Base-by-base conservation (phyloP, 108 stramenopile species). In the Aureococcus anophagefferens region DNA sequence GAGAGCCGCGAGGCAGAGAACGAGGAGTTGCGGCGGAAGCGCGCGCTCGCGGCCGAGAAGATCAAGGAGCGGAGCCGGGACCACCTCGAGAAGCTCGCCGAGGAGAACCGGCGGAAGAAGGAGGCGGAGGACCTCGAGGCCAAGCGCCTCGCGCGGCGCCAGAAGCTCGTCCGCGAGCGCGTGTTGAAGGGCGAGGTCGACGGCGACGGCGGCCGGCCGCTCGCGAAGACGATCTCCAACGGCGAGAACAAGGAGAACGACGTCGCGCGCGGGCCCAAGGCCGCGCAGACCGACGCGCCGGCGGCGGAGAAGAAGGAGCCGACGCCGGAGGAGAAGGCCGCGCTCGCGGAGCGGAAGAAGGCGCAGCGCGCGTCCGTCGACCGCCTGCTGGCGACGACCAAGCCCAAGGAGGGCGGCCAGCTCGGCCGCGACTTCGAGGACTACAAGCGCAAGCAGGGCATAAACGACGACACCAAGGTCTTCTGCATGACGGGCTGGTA, bases 401-500 rank as follows among this genome's bases (percentile, higher is more conserved):
- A 21, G 32, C 44, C 18, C 7, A 30, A 46, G 68, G n/a, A 34
- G 21, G 28, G 13, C 25, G 70, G 25, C 0, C 28, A 62, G 34
- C 7, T 65, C 7, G 65, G 21, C 14, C 37, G 72, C 64, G 72
- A 72, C 72, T 72, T 37, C 65, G 32, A 18, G 34, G 72, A 72
- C 65, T 72, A 63, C 63, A 72, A 72, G 72, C 33, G 37, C 7
- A 72, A 66, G 72, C 40, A 85, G 69, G 76, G 70, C 18, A 64
- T 87, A 18, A 13, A 35, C 30, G 44, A 13, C 62, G 72, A 62
- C 30, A 72, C 46, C 11, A 36, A 63, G 35, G 84, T 87, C 64
- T 87, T 87, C 63, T 62, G 63, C 29, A 79, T 85, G 80, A 82
- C 83, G 17, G 85, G 84, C 18, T 83, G 83, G 85, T 87, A 86